Percentiles rank a stretch among this genome's conserved stretches.
phyloP scores from a whole-genome alignment of 495 filamentous ascomycete genomes.

The Copromyces sp. region DNA sequence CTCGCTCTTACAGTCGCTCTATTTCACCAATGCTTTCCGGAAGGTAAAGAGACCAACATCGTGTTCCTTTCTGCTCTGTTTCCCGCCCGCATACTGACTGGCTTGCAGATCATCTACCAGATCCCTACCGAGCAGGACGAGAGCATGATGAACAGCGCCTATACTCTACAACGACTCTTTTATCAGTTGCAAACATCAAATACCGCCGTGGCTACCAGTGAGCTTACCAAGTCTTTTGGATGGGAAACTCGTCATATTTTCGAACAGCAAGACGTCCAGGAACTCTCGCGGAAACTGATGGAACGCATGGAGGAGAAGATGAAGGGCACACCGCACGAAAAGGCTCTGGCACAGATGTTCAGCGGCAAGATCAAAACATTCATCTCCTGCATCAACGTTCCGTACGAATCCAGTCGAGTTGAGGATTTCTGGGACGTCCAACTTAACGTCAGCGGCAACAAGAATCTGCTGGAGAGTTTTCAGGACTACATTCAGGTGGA shows the following conservation, averaged over 20 bases:
- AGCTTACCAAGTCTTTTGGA: slow-evolving; percentile 91
- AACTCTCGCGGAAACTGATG: slow-evolving; percentile 92
- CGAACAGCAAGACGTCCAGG: slow-evolving; percentile 98
- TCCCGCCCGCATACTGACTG: slow-evolving; percentile 1
- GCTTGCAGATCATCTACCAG: slow-evolving; percentile 76
- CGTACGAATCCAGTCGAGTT: slow-evolving; percentile 85
- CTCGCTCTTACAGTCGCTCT: slow-evolving; percentile 90
- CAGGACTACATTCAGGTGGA: slow-evolving; percentile 93
- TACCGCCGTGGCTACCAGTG: slow-evolving; percentile 73
- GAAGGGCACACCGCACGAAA: slow-evolving; percentile 95
- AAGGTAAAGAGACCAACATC: slow-evolving; percentile 46
- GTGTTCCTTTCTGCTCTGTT: background rate
- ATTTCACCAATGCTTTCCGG: slow-evolving; percentile 94
- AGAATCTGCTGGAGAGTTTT: slow-evolving; percentile 88
- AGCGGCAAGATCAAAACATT: slow-evolving; percentile 97
- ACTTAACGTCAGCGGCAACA: slow-evolving; percentile 89
- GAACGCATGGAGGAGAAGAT: slow-evolving; percentile 92
- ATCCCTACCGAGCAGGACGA: slow-evolving; percentile 84
- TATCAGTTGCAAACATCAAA: slow-evolving; percentile 83
- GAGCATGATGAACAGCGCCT: slow-evolving; percentile 77
- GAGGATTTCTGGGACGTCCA: slow-evolving; percentile 99
- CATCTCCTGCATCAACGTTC: slow-evolving; percentile 95
- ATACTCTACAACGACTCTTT: slow-evolving; percentile 87
- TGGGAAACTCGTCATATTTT: slow-evolving; percentile 98
- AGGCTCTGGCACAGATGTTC: slow-evolving; percentile 80